Conservation (phyloP, 176 grass and related monocot genomes). For the Hsuehochloa calcarea region DNA sequence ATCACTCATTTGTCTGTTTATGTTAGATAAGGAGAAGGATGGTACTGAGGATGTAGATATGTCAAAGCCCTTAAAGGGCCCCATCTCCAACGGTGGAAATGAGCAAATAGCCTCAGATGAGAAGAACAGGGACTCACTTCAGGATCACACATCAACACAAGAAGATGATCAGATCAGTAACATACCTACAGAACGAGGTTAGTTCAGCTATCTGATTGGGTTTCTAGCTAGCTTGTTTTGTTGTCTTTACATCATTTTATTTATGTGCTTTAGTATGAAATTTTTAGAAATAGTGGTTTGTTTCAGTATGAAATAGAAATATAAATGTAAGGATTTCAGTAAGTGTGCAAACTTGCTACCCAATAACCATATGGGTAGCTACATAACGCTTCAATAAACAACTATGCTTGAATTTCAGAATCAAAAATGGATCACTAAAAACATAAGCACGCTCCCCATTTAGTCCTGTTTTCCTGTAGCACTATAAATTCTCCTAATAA, state of each 20-base stretch:
- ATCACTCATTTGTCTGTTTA: background rate
- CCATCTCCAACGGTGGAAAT: conserved; percentile 21
- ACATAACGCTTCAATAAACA: background rate
- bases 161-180: conserved; percentile 5
- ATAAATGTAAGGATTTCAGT: background rate
- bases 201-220: background rate
- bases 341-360: background rate
- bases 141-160: conserved; percentile 25
- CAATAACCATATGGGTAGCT: background rate
- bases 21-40: conserved; percentile 35
- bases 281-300: background rate
- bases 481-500: conserved; percentile 13
- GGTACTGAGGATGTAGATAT: background rate
- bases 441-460: background rate
- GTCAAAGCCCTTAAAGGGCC: conserved; percentile 23
- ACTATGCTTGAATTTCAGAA: conserved; percentile 17
- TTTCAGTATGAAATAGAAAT: conserved; percentile 3
- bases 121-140: background rate
- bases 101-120: conserved; percentile 26
- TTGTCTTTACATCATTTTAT: background rate
- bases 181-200: conserved; percentile 28
- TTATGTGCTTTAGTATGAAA: background rate
- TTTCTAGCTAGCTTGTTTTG: conserved; percentile 12
- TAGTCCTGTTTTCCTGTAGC: background rate
- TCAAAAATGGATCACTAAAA: background rate